phyloP scores from a whole-genome alignment of 2,329 filamentous ascomycete genomes.

The Onygena corvina region DNA sequence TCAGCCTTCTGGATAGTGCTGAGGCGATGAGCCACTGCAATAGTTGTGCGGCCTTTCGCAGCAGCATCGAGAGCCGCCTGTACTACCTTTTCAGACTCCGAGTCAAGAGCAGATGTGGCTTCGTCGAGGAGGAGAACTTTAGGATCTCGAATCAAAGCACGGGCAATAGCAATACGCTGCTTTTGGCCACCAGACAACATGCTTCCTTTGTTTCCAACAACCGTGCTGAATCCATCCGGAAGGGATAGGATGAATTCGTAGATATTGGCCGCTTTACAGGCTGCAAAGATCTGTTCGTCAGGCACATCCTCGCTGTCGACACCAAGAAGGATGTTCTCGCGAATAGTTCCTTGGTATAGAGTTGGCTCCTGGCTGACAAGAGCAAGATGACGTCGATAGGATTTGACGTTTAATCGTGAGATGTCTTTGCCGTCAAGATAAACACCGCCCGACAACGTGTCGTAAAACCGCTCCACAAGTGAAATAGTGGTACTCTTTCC shows the following conservation, averaged over 20 bases:
- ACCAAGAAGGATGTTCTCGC: conserved; percentile 79
- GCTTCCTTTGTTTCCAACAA: conserved; percentile 76
- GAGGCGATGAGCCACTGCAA: conserved; percentile 84
- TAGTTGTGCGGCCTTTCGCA: conserved; percentile 73
- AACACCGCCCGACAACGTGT: conserved; percentile 67
- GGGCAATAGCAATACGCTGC: conserved; percentile 85
- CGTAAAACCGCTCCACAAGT: conserved; percentile 87
- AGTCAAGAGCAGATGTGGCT: conserved; percentile 47
- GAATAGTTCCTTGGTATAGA: conserved; percentile 82
- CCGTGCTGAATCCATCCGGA: conserved; percentile 71
- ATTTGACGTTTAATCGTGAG: conserved; percentile 65
- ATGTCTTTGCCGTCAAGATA: conserved; percentile 77
- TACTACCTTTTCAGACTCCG: conserved; percentile 40
- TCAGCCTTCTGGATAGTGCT: conserved; percentile 92
- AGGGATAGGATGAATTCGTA: conserved; percentile 78
- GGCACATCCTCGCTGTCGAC: conserved; percentile 53
- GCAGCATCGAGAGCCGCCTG: conserved; percentile 70
- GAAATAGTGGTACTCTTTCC: conserved; percentile 92
- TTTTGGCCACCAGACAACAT: conserved; percentile 86
- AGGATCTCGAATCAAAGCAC: conserved; percentile 80
- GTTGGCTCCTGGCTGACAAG: conserved; percentile 92
- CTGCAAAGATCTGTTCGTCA: conserved; percentile 61
- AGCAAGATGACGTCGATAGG: conserved; percentile 71
- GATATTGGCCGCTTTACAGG: conserved; percentile 82
- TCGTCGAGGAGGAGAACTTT: conserved; percentile 76